Conservation (phyloP, 2,329 filamentous ascomycete genomes). For the Akanthomyces uredinophilus region DNA sequence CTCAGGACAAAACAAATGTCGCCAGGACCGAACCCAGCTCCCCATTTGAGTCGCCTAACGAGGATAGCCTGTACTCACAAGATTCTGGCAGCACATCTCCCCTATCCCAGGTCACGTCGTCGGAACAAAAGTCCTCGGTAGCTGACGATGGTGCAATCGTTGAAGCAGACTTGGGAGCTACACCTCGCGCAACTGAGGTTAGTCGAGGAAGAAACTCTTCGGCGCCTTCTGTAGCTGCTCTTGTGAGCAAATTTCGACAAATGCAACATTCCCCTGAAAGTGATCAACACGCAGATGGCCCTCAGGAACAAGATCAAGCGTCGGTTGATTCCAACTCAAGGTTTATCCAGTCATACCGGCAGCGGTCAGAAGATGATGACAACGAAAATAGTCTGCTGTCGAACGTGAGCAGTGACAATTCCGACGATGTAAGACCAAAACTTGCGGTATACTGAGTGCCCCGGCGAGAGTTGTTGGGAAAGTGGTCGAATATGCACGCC, state of each 20-base stretch:
- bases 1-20: neutral
- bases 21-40: neutral
- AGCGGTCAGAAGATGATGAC: constrained; percentile 8
- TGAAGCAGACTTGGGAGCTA: neutral
- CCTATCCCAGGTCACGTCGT: neutral
- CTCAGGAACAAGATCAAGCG: constrained; percentile 4
- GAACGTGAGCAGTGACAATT: neutral
- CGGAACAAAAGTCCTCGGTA: neutral
- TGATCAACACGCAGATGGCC: neutral
- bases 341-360: constrained; percentile 14
- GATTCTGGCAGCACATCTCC: neutral
- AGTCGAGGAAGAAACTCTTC: constrained; percentile 8
- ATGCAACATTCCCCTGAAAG: constrained; percentile 18
- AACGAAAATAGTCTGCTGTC: constrained; percentile 4
- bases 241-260: constrained; percentile 22
- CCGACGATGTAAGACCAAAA: neutral
- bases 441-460: neutral
- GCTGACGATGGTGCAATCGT: neutral
- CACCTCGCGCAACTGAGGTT: neutral
- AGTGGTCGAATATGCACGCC: neutral
- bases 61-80: neutral
- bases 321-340: constrained; percentile 8
- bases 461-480: neutral
- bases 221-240: constrained; percentile 22
- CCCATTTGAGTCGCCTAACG: neutral